A percentile compares a stretch with the other conserved stretches of the same genome.
phyloP scores from a whole-genome alignment of 2,329 filamentous ascomycete genomes.

The Talaromyces sp. region DNA sequence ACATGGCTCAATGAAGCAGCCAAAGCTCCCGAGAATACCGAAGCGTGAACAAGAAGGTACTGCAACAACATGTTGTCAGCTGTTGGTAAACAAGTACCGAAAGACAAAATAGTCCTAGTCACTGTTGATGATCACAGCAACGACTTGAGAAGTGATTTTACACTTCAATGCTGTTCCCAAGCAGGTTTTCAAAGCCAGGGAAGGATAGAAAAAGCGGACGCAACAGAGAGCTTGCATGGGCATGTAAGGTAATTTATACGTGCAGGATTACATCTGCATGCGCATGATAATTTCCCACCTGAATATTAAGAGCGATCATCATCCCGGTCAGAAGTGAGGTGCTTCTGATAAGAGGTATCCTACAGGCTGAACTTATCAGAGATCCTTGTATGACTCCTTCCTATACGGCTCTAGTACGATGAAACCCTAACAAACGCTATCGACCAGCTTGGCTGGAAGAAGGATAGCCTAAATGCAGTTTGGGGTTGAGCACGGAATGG shows the following conservation, averaged over 20 bases:
- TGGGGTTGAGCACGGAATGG: neutral
- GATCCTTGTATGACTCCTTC: constrained; percentile 33
- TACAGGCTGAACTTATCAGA: neutral
- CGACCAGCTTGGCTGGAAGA: neutral
- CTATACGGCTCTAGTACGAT: constrained; percentile 7
- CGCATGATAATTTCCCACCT: neutral
- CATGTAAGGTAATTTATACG: neutral
- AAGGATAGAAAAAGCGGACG: neutral
- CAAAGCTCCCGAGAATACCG: neutral
- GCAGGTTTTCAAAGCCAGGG: neutral
- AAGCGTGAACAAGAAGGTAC: constrained; percentile 2
- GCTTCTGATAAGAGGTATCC: constrained; percentile 1
- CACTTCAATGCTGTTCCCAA: neutral
- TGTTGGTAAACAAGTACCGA: neutral
- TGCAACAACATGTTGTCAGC: constrained; percentile 4
- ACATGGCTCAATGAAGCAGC: constrained; percentile 13
- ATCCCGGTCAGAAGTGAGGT: neutral
- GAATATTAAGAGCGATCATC: neutral
- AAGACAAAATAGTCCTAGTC: neutral
- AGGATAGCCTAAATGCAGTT: neutral
- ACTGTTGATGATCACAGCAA: neutral
- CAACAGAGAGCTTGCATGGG: neutral
- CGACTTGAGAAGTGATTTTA: neutral
- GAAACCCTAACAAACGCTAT: constrained; percentile 2
- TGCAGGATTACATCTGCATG: neutral